Conservation (phyloP, 441 rosid species). For the Biscutella laevigata region DNA sequence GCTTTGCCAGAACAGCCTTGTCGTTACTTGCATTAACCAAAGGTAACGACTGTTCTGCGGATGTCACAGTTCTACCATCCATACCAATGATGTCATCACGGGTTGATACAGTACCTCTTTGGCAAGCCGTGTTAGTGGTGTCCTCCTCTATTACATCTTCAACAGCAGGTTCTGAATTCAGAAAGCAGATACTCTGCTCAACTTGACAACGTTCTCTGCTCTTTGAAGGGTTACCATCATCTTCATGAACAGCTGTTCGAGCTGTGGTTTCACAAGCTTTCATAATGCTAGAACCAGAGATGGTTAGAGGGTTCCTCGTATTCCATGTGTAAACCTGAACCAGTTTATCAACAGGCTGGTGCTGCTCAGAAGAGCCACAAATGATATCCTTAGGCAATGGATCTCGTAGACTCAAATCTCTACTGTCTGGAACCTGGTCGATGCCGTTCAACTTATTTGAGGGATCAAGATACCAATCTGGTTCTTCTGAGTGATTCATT, state of each 20-base stretch:
- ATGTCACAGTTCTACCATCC: slow-evolving; percentile 7
- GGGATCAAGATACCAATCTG: slow-evolving; percentile 11
- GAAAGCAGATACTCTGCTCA: slow-evolving; percentile 6
- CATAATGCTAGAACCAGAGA: slow-evolving; percentile 7
- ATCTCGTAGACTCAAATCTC: slow-evolving; percentile 7
- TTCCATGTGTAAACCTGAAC: slow-evolving; percentile 10
- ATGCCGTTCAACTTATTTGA: neutral
- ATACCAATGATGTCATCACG: neutral
- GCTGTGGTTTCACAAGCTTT: slow-evolving; percentile 15
- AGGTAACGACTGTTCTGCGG: neutral
- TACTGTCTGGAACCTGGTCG: neutral
- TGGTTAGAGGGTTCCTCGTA: neutral
- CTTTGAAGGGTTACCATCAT: neutral
- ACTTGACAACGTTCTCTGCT: neutral
- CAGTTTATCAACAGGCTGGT: slow-evolving; percentile 5
- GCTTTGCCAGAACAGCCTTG: slow-evolving; percentile 10
- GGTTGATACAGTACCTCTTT: neutral
- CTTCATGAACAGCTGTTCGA: neutral
- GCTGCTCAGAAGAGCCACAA: neutral
- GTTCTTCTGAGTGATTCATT: slow-evolving; percentile 10
- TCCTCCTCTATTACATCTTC: slow-evolving; percentile 5
- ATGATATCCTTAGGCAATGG: neutral
- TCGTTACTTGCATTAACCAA: slow-evolving; percentile 5
- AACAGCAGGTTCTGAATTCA: neutral
- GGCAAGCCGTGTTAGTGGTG: neutral